phyloP scores from a whole-genome alignment of 768 basidiomycete genomes.

The Cystoderma amianthinum region DNA sequence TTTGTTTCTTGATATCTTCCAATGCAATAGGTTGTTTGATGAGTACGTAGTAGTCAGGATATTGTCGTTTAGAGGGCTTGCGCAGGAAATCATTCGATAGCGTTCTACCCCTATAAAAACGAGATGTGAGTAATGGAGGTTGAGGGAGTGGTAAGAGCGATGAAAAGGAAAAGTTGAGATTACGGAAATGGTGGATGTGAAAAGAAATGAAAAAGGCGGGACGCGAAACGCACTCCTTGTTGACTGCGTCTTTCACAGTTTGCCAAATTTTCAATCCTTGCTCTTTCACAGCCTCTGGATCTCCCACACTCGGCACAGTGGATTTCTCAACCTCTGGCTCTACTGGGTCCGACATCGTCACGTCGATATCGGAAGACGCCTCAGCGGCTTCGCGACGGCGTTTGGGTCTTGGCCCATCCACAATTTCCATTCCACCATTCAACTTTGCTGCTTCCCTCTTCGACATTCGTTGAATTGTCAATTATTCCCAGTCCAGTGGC shows the following conservation, averaged over 20 bases:
- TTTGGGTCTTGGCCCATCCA: slow-evolving; percentile 35
- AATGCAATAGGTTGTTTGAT: slow-evolving; percentile 82
- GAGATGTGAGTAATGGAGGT: slow-evolving; percentile 10
- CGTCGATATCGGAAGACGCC: slow-evolving; percentile 33
- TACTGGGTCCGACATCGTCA: slow-evolving; percentile 25
- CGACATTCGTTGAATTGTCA: slow-evolving; percentile 23
- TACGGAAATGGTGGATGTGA: slow-evolving; percentile 18
- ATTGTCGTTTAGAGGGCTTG: slow-evolving; percentile 63
- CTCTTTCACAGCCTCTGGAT: slow-evolving; percentile 45
- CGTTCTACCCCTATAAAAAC: slow-evolving; percentile 48
- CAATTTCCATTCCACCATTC: slow-evolving; percentile 21
- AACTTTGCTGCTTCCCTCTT: slow-evolving; percentile 31
- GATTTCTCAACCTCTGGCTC: slow-evolving; percentile 11
- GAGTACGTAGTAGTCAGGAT: slow-evolving; percentile 81
- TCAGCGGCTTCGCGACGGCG: slow-evolving; percentile 30
- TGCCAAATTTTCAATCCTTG: slow-evolving; percentile 71
- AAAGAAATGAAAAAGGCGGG: slow-evolving; percentile 36
- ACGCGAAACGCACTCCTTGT: slow-evolving; percentile 77
- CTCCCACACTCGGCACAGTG: slow-evolving; percentile 14
- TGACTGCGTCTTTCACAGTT: slow-evolving; percentile 73
- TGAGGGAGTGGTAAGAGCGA: neutral
- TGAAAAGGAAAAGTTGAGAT: neutral
- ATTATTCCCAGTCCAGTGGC: too few relatives aligned
- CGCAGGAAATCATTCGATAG: slow-evolving; percentile 62
- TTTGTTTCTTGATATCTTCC: slow-evolving; percentile 80